phyloP scores from a whole-genome alignment of 208 protist species.

The Herpetomonas samuelpessoai region DNA sequence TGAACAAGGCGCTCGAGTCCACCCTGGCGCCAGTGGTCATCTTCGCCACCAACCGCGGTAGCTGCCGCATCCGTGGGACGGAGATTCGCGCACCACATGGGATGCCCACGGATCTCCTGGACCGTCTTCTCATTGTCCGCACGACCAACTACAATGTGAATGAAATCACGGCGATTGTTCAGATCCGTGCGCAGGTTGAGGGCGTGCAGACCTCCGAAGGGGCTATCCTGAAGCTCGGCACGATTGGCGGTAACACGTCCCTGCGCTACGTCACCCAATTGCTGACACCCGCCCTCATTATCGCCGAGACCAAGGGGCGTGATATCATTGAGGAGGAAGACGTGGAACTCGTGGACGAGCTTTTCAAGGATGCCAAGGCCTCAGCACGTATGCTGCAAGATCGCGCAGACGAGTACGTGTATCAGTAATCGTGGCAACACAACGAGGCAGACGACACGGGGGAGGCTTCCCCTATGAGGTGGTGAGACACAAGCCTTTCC shows the following conservation, averaged over 20 bases:
- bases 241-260: slow-evolving; percentile 93
- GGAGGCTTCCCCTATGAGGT: too few relatives aligned
- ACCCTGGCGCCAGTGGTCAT: slow-evolving; percentile 99
- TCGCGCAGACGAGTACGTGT: slow-evolving; percentile 89
- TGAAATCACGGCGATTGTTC: slow-evolving; percentile 96
- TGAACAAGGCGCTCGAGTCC: slow-evolving; percentile 99
- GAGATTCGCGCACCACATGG: slow-evolving; percentile 98
- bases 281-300: slow-evolving; percentile 96
- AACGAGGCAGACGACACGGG: slow-evolving; percentile 1
- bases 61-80: slow-evolving; percentile 96
- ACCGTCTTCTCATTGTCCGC: slow-evolving; percentile 99
- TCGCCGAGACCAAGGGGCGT: slow-evolving; percentile 95
- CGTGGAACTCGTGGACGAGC: slow-evolving; percentile 91
- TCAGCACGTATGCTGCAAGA: slow-evolving; percentile 89
- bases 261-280: slow-evolving; percentile 98
- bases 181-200: slow-evolving; percentile 95
- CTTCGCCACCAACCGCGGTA: slow-evolving; percentile 99
- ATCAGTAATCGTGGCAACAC: slow-evolving; percentile 54
- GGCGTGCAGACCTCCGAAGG: slow-evolving; percentile 92
- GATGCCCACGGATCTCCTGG: slow-evolving; percentile 99
- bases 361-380: slow-evolving; percentile 98
- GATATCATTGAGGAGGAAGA: slow-evolving; percentile 91
- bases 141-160: slow-evolving; percentile 96
- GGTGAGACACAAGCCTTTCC: too few relatives aligned
- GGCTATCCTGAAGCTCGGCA: slow-evolving; percentile 87